Conservation (phyloP, 192 early-diverging fungal genomes). For the Gaertneriomyces sp. region DNA sequence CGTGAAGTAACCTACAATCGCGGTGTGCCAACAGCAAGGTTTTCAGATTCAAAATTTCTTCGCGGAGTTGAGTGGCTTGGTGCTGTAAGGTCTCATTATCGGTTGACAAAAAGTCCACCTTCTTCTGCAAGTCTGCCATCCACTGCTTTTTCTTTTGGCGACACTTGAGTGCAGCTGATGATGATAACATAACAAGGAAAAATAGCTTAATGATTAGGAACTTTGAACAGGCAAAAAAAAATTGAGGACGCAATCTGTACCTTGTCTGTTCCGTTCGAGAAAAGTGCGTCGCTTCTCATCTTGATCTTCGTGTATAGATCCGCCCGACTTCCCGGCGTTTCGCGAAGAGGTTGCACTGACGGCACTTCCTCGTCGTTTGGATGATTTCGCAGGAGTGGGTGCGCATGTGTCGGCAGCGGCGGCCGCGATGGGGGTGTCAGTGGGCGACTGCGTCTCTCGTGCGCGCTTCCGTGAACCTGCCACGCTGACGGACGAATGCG, state of each 20-base stretch:
- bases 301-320: constrained; percentile 9
- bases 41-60: constrained; percentile 72
- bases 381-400: too few relatives aligned
- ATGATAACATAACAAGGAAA: not conserved
- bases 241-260: constrained; percentile 32
- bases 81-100: constrained; percentile 66
- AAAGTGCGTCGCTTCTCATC: constrained; percentile 77
- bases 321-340: too few relatives aligned
- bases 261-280: constrained; percentile 85
- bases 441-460: too few relatives aligned
- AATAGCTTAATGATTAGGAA: not conserved
- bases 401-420: too few relatives aligned
- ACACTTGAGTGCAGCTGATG: constrained; percentile 80
- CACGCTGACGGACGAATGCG: too few relatives aligned
- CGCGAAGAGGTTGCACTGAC: too few relatives aligned
- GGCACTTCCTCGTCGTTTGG: too few relatives aligned
- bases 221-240: not conserved
- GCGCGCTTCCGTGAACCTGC: too few relatives aligned
- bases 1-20: constrained; percentile 50
- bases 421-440: too few relatives aligned
- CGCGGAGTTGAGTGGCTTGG: constrained; percentile 58
- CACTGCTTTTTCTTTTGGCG: constrained; percentile 91
- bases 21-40: constrained; percentile 73
- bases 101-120: constrained; percentile 56
- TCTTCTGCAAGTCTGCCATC: constrained; percentile 73